Conservation (phyloP, 176 grass and related monocot genomes). For the Oryza officinalis region DNA sequence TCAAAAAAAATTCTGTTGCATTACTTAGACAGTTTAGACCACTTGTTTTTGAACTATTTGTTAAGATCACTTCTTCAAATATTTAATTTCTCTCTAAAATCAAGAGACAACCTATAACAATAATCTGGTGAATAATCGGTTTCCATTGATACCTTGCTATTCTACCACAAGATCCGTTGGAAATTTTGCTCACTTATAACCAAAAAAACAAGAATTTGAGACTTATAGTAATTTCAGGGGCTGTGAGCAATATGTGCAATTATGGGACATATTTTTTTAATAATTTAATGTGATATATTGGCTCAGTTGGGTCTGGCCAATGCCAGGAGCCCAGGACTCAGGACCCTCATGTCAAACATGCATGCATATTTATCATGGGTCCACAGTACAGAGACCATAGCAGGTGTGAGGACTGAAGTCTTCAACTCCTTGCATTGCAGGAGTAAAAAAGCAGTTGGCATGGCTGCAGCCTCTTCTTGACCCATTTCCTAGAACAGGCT, state of each 20-base stretch:
- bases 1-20: too few species aligned
- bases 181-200: background rate
- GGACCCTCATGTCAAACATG: conserved; percentile 39
- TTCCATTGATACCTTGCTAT: too few species aligned
- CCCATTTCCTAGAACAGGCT: conserved; percentile 38
- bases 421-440: conserved; percentile 17
- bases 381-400: conserved; percentile 27
- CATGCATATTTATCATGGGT: conserved; percentile 32
- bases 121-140: too few species aligned
- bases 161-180: background rate
- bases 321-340: conserved; percentile 16
- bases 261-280: background rate
- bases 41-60: too few species aligned
- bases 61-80: too few species aligned
- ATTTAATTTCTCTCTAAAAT: too few species aligned
- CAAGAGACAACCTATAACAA: too few species aligned
- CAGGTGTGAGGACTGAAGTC: background rate
- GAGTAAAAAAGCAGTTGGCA: conserved; percentile 21
- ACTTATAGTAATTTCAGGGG: background rate
- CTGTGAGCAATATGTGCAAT: conserved; percentile 3
- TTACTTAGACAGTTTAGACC: too few species aligned
- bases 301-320: background rate
- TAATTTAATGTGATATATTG: background rate
- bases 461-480: conserved; percentile 30
- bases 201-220: background rate